Base-by-base conservation (phyloP, 2,329 filamentous ascomycete species). In the Pseudogymnoascus sp. region DNA sequence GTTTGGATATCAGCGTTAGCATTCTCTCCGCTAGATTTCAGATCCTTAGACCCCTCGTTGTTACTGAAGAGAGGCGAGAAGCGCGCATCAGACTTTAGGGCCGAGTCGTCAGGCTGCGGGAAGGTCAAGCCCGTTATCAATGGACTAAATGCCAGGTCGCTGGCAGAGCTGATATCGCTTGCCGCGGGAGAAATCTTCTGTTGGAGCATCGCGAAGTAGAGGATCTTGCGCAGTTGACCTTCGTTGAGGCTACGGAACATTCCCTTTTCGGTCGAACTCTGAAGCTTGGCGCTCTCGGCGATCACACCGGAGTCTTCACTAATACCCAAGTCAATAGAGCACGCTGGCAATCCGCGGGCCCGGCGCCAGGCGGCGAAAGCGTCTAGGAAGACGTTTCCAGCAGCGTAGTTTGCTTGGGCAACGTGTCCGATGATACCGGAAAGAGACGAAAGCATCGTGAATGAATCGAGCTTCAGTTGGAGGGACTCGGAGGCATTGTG, bases 121-220 rank as follows among this genome's bases (percentile, higher is more conserved):
- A 28, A 23, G 18, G 56, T 21, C 21, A 60, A 21, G 18, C 23
- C 23, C 18, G 44, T 53, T 23, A 53, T 28, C 64, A 66, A 62
- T 7, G 36, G 36, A 38, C 36, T 16, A 38, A 38, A 38, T n/a
- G 36, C 36, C 14, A 38, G 36, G 14, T 38, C 36, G 14, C 36
- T 38, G 36, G 36, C 14, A 38, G 12, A n/a, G 36, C 14, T n/a
- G 44, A 53, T 21, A 28, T 66, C 65, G 18, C 70, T 65, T 1
- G 69, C 68, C 18, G 67, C 16, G 11, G 44, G 44, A 12, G 44
- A 12, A 60, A 40, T 66, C 64, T 2, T 81, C 76, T 31, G 83
- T 81, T 37, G 81, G 82, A 67, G 83, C 65, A 71, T 70, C 21
- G 66, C 61, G 37, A 70, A 70, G 21, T 66, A 61, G 25, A 72